These are phyloP conservation scores for Pyrenochaeta sp. DNA, from an alignment of 2,329 filamentous ascomycete genomes.

Conservation along the genomic window DNA sequence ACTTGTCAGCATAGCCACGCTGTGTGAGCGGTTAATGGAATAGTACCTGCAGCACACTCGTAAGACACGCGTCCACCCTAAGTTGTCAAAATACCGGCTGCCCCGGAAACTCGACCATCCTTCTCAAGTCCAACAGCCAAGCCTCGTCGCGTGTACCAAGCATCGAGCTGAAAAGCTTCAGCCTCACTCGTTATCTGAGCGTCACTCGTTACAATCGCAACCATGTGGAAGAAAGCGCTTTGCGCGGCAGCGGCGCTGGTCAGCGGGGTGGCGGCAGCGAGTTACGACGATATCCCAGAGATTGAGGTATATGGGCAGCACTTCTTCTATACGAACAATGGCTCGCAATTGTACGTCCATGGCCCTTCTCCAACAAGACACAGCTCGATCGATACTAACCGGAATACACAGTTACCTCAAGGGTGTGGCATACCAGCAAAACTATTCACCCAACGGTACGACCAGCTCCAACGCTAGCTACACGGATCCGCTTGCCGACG, in stretches of 20 bases:
- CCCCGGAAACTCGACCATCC: background rate
- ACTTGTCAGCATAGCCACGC: constrained; percentile 9
- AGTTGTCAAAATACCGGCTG: constrained; percentile 5
- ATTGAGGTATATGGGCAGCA: constrained; percentile 70
- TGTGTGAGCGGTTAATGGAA: background rate
- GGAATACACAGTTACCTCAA: constrained; percentile 73
- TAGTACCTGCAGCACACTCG: constrained; percentile 6
- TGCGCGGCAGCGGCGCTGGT: constrained; percentile 26
- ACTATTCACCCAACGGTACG: constrained; percentile 41
- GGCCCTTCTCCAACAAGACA: too few species aligned
- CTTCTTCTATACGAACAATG: constrained; percentile 89
- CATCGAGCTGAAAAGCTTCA: constrained; percentile 18
- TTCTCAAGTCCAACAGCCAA: constrained; percentile 10
- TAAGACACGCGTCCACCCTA: constrained; percentile 7
- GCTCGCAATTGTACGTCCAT: constrained; percentile 67
- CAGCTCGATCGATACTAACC: constrained; percentile 10
- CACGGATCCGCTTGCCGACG: constrained; percentile 83
- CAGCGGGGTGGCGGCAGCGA: constrained; percentile 31
- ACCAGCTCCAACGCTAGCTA: constrained; percentile 61
- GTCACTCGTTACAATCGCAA: constrained; percentile 11
- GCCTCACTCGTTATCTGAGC: constrained; percentile 1
- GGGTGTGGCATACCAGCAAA: constrained; percentile 90
- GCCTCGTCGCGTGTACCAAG: constrained; percentile 19
- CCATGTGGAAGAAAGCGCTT: constrained; percentile 22
- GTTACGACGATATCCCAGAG: constrained; percentile 43